Base-by-base conservation (phyloP, 2,329 filamentous ascomycete genomes). In the Ophiostoma perfectum region DNA sequence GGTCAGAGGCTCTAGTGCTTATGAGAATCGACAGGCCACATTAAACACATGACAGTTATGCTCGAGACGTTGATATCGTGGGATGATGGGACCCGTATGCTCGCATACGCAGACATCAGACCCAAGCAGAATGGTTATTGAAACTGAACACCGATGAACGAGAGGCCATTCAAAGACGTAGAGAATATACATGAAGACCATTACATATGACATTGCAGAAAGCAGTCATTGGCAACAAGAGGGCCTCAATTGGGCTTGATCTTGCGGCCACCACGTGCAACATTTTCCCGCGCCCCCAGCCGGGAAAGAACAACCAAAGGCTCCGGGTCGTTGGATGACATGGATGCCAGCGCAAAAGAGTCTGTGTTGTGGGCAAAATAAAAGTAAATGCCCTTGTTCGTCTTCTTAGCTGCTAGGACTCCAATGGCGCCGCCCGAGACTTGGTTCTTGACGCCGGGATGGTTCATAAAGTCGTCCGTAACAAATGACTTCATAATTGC, bases 291-390 rank as follows among this genome's bases (percentile, higher is more conserved):
- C 0, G 65, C 42, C 0, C 70, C 70, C 63, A 86, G 88, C 66
- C 95, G 89, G 70, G 93, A 97, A 93, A 99, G 97, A 69, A 94
- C 90, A 73, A 90, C 95, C 45, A 86, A 81, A 0, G 95, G 92
- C 67, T 86, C 86, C 64, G 81, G 82, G 72, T 98, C 93, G 39
- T 87, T 84, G 1, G 89, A 90, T 49, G 90, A 87, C 91, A 98
- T 96, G 3, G 92, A 96, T 1, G 93, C 92, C 67, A 99, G 80
- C 5, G 93, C 93, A 81, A 90, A 89, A 1, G 86, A 88, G 76
- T 98, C 94, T 0, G 95, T 99, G 75, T 98, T 99, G 81, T 99
- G 95, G 0, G 90, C 93, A 80, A 96, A 99, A 78, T 94, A 94
- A 66, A 99, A 85, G 75, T 90, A 92, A 72, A 92, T 87, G 1